Evolutionary conservation across 78 protist species (phyloP), one percentile per base, ranked within the genome.

Genomic region (Cavenderia fasciculata): DNA sequence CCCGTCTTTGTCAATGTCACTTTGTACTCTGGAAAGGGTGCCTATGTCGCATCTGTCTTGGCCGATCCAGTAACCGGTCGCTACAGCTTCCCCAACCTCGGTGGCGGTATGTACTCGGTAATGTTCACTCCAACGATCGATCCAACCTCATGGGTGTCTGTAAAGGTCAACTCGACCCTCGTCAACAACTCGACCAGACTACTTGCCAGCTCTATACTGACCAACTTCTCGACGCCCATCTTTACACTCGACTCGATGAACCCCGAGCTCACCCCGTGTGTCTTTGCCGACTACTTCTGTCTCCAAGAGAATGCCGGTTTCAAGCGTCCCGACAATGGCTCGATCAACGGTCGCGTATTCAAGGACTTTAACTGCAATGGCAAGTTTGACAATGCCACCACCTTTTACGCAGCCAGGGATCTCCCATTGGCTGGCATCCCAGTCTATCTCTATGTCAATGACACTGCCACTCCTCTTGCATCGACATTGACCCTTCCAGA

Each of bases 291-390:
- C 19, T 77, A 77, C 43, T 40, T 8, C 19, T 77, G 87, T 63
- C n/a, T 38, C 4, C 16, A 34, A 12, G 16, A 38, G 11, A 77
- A 77, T n/a, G 44, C 68, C n/a, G 87, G 87, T 77, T n/a, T 77
- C 1, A 49, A 43, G 12, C 51, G 87, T 46, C 74, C 74, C 61
- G 54, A 31, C 34, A 54, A n/a, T n/a, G 49, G 34, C 14, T 16
- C 29, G 1, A 31, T 77, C 21, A 31, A 25, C 2, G 87, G 87
- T 49, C 61, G 43, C 12, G 74, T 77, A 4, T 77, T 62, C 43
- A 77, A 77, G 41, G 87, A 77, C 38, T 77, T 25, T 56, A 77
- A 77, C 38, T 77, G 87, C 63, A 77, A 77, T 19, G 56, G 74
- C 38, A 77, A 77, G 56, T 27, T 63, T 29, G 87, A 77, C 49